Evolutionary conservation across 805 yeast species (phyloP).

Genomic region (Lipomyces sp.): DNA sequence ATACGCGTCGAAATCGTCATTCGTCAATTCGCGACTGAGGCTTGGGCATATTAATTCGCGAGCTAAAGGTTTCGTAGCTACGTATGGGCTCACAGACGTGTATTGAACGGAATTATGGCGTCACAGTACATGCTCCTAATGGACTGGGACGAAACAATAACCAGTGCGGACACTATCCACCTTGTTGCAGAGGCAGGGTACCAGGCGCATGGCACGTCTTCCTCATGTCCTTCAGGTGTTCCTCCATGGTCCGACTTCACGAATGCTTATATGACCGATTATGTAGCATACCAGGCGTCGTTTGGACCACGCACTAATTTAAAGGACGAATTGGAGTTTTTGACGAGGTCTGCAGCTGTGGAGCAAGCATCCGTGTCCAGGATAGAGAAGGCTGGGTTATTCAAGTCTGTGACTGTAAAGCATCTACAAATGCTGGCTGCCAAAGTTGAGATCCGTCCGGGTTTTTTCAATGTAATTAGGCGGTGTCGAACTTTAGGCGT

Average conservation of each 20-base stretch:
- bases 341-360: slow-evolving; percentile 17
- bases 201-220: background rate
- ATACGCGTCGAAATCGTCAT: too few species aligned
- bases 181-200: slow-evolving; percentile 38
- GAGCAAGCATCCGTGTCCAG: slow-evolving; percentile 34
- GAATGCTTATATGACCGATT: slow-evolving; percentile 33
- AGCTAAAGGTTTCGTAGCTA: background rate
- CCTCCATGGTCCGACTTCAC: slow-evolving; percentile 31
- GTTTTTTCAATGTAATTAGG: slow-evolving; percentile 17
- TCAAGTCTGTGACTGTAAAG: slow-evolving; percentile 24
- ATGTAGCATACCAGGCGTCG: slow-evolving; percentile 5
- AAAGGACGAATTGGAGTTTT: slow-evolving; percentile 18
- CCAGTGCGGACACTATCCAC: slow-evolving; percentile 33
- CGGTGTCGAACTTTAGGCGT: background rate
- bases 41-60: too few species aligned
- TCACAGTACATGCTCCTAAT: background rate
- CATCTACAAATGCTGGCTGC: slow-evolving; percentile 24
- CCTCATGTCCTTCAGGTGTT: background rate
- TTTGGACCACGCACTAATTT: slow-evolving; percentile 9
- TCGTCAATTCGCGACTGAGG: too few species aligned
- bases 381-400: slow-evolving; percentile 32
- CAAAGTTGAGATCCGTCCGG: slow-evolving; percentile 19
- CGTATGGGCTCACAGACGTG: background rate
- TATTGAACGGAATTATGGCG: background rate
- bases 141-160: slow-evolving; percentile 41